phyloP scores from a whole-genome alignment of 495 filamentous ascomycete genomes.

The Aspergillus steynii region DNA sequence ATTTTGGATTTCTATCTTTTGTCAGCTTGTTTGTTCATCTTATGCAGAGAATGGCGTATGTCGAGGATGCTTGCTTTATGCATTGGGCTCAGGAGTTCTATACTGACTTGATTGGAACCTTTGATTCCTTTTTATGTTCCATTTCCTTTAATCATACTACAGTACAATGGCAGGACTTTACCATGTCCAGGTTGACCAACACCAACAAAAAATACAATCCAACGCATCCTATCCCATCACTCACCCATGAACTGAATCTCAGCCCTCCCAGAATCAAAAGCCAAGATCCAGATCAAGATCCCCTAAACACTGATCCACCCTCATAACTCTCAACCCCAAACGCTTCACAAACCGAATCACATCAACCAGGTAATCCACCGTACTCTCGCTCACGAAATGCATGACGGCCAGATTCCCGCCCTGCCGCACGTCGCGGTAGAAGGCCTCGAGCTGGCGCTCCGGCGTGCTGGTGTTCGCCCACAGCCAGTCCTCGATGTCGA shows the following conservation, averaged over 20 bases:
- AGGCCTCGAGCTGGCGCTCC: slow-evolving; percentile 73
- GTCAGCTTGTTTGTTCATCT: background rate
- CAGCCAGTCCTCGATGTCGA: slow-evolving; percentile 79
- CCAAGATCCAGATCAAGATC: slow-evolving; percentile 47
- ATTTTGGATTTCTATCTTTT: background rate
- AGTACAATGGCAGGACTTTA: background rate
- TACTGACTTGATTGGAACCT: slow-evolving; percentile 1
- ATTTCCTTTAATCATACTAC: background rate
- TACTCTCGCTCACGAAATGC: slow-evolving; percentile 72
- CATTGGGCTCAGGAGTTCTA: background rate
- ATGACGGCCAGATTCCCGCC: slow-evolving; percentile 76
- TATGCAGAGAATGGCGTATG: background rate
- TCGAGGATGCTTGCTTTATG: background rate
- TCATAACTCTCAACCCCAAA: slow-evolving; percentile 68
- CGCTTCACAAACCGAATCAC: slow-evolving; percentile 69
- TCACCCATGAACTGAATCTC: background rate
- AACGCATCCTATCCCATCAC: background rate
- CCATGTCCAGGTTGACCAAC: background rate
- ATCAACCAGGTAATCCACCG: slow-evolving; percentile 65
- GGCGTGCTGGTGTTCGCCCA: slow-evolving; percentile 68
- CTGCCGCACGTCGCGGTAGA: slow-evolving; percentile 61
- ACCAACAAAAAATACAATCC: background rate
- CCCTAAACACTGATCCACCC: slow-evolving; percentile 77
- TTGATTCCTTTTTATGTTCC: background rate
- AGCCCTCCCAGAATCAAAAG: background rate